A percentile compares a stretch with the other conserved stretches of the same genome.
phyloP scores from a whole-genome alignment of 176 grass and related monocot species.

The Bothriochloa decipiens region DNA sequence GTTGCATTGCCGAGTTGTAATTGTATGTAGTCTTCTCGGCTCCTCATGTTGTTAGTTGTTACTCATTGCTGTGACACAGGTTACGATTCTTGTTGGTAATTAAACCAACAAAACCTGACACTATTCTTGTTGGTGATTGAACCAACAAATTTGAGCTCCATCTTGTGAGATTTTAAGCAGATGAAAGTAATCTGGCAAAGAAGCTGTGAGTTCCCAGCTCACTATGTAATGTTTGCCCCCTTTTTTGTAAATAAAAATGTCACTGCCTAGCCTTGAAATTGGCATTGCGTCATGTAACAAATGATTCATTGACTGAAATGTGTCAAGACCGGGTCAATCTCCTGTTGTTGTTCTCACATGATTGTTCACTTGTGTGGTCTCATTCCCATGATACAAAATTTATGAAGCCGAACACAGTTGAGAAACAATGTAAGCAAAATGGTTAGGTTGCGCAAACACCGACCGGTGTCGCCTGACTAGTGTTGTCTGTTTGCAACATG shows the following conservation, averaged over 20 bases:
- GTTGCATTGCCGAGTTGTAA: slow-evolving; percentile 26
- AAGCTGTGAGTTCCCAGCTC: slow-evolving; percentile 8
- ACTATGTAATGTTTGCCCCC: background rate
- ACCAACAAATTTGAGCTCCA: slow-evolving; percentile 43
- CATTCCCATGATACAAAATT: background rate
- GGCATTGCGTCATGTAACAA: slow-evolving; percentile 17
- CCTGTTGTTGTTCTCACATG: background rate
- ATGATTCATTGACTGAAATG: slow-evolving; percentile 6
- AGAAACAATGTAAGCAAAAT: background rate
- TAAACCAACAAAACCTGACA: slow-evolving; percentile 44
- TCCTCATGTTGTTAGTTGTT: slow-evolving; percentile 29
- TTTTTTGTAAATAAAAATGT: slow-evolving; percentile 42
- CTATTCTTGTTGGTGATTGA: slow-evolving; percentile 67
- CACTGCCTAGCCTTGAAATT: background rate
- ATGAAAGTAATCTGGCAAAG: slow-evolving; percentile 29
- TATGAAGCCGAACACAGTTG: background rate
- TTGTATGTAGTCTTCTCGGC: slow-evolving; percentile 45
- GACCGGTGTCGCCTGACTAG: slow-evolving; percentile 11
- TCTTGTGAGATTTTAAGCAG: slow-evolving; percentile 18
- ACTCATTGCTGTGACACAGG: slow-evolving; percentile 5
- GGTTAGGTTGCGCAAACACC: background rate
- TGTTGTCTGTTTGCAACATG: background rate
- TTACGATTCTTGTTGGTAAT: slow-evolving; percentile 60
- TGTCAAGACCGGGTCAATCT: background rate
- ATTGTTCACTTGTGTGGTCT: slow-evolving; percentile 9